These are phyloP conservation scores for Aspergillus novofumigatus DNA, from an alignment of 2,329 filamentous ascomycete genomes.

Conservation along the genomic window DNA sequence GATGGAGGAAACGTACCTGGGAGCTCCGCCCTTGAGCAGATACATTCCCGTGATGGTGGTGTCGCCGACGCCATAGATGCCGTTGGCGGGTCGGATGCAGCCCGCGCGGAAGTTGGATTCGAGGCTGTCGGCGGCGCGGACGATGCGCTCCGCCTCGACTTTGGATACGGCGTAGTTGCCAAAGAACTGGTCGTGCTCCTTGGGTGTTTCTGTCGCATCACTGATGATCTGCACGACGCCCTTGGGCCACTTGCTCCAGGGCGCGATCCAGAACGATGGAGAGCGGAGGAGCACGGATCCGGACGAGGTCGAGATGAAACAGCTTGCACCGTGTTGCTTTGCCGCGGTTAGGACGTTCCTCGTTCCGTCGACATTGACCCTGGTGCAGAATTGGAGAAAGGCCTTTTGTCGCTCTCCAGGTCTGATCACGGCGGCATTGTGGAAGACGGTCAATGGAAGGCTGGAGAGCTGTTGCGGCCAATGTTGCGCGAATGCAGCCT, in stretches of 20 bases:
- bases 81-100: constrained; percentile 51
- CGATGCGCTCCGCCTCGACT: constrained; percentile 48
- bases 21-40: constrained; percentile 35
- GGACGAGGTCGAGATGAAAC: constrained; percentile 54
- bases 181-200: constrained; percentile 43
- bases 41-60: constrained; percentile 37
- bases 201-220: constrained; percentile 40
- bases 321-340: constrained; percentile 43
- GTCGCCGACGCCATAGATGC: constrained; percentile 49
- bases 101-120: constrained; percentile 48
- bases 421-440: constrained; percentile 54
- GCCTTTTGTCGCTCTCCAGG: constrained; percentile 46
- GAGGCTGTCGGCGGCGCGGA: constrained; percentile 43
- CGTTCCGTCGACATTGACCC: constrained; percentile 51
- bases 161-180: constrained; percentile 51
- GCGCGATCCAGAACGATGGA: constrained; percentile 42
- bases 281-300: constrained; percentile 44
- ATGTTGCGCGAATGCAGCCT: constrained; percentile 44
- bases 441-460: constrained; percentile 54
- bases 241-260: constrained; percentile 41
- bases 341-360: constrained; percentile 48
- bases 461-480: constrained; percentile 43
- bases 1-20: constrained; percentile 23
- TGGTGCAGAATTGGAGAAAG: constrained; percentile 44
- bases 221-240: constrained; percentile 45